Base-by-base conservation (phyloP, 257 asterid species). In the Coffea canephora region DNA sequence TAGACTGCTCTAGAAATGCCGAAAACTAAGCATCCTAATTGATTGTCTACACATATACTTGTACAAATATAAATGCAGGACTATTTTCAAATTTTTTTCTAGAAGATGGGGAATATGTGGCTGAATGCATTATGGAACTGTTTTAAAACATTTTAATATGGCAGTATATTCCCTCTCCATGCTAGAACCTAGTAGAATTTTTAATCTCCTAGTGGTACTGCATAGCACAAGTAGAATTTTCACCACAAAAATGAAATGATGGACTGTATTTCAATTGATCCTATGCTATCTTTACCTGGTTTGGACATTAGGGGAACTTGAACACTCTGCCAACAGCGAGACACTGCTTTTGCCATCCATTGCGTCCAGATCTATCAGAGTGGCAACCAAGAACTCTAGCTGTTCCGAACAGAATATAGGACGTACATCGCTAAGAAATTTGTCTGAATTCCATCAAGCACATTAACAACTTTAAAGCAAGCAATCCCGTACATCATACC, bases 291-390 rank as follows among this genome's bases (percentile, higher is more conserved):
- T 10, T 54, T 83, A 95, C 99, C 99, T 93, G 76, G 97, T 95
- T 84, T 93, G 87, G 75, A 87, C 97, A 85, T 95, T 96, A 49
- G 99, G 98, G 77, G 99, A 95, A 79, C 87, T 91, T 19, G 99
- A 95, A 84, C 98, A 91, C 89, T 95, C 97, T 2, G 96, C 98
- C 86, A 93, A 74, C 61, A 95, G 80, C 4, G 92, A 90, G 23
- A 88, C 98, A 39, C 94, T 95, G 79, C 94, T 92, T 91, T 93
- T 95, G 75, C 98, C 92, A 81, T 95, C 99, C 97, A 93, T 95
- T 77, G 99, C 99, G 83, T 95, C 98, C 46, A 95, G 93, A 87
- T 93, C 97, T 70, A 93, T 93, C 71, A 95, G 97, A 55, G 99
- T 87, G 43, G 98, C 86, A 83, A 95, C 90, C 79, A 95, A 84